A percentile compares a stretch with the other conserved stretches of the same genome.
phyloP scores from a whole-genome alignment of 495 filamentous ascomycete species.

The Penicillium desertorum region DNA sequence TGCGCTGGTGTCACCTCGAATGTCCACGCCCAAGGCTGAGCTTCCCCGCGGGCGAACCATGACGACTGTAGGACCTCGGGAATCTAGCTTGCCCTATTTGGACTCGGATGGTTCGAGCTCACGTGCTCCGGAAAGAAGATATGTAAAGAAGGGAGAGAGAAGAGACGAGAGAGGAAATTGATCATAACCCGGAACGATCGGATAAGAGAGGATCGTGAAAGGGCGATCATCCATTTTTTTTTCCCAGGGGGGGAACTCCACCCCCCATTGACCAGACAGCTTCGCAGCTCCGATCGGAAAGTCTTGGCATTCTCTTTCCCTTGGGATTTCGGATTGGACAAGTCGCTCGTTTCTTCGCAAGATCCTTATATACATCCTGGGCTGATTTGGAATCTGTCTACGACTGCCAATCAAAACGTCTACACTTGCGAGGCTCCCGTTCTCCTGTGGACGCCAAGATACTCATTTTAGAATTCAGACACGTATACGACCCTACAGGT shows the following conservation, averaged over 20 bases:
- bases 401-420: neutral
- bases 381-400: neutral
- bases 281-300: slow-evolving; percentile 8
- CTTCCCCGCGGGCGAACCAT: slow-evolving; percentile 49
- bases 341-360: neutral
- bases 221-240: neutral
- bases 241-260: slow-evolving; percentile 14
- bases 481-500: neutral
- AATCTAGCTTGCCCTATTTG: neutral
- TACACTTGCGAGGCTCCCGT: neutral
- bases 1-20: slow-evolving; percentile 52
- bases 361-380: neutral
- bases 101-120: neutral
- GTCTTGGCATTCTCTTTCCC: slow-evolving; percentile 6
- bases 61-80: neutral
- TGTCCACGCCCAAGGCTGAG: slow-evolving; percentile 52
- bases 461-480: neutral
- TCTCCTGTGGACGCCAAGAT: neutral
- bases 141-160: neutral
- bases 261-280: slow-evolving; percentile 1
- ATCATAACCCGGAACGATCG: slow-evolving; percentile 7
- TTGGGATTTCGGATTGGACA: neutral
- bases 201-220: slow-evolving; percentile 2
- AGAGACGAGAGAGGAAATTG: neutral
- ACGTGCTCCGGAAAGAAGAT: neutral